Evolutionary conservation across 192 early-diverging fungal species (phyloP).

Genomic region (Coemansia sp.): DNA sequence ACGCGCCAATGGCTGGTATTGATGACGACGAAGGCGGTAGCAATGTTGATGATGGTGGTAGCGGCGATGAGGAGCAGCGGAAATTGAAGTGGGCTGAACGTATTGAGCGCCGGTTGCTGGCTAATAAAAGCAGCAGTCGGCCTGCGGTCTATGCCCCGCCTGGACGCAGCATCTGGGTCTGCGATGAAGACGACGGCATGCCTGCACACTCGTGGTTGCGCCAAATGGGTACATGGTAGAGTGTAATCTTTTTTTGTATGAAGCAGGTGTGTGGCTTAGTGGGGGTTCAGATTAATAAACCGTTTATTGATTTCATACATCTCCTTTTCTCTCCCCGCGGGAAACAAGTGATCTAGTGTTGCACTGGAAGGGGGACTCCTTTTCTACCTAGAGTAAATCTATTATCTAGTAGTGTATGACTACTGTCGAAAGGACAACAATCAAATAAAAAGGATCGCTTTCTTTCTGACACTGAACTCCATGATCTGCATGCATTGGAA

Average conservation of each 20-base stretch:
- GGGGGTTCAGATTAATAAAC: not conserved
- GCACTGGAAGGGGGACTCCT: not conserved
- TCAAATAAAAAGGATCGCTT: not conserved
- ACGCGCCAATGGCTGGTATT: constrained; percentile 6
- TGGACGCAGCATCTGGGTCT: constrained; percentile 52
- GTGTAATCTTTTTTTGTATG: too few species aligned
- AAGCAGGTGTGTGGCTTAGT: not conserved
- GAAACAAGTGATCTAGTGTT: not conserved
- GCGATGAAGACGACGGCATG: constrained; percentile 54
- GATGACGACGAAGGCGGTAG: not conserved
- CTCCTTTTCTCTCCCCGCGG: not conserved
- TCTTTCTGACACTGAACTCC: constrained; percentile 8
- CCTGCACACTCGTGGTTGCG: constrained; percentile 48
- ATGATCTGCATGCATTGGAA: constrained; percentile 9
- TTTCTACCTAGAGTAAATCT: not conserved
- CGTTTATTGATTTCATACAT: not conserved
- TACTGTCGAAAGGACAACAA: not conserved
- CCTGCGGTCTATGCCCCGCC: constrained; percentile 38
- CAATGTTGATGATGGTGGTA: not conserved
- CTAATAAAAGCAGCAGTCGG: not conserved
- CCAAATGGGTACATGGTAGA: constrained; percentile 42
- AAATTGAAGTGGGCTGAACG: constrained; percentile 30
- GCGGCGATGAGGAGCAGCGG: not conserved
- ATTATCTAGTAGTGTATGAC: not conserved
- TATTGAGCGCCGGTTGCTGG: constrained; percentile 33